Base-by-base conservation (phyloP, 768 basidiomycete genomes). In the Trametes meyenii region DNA sequence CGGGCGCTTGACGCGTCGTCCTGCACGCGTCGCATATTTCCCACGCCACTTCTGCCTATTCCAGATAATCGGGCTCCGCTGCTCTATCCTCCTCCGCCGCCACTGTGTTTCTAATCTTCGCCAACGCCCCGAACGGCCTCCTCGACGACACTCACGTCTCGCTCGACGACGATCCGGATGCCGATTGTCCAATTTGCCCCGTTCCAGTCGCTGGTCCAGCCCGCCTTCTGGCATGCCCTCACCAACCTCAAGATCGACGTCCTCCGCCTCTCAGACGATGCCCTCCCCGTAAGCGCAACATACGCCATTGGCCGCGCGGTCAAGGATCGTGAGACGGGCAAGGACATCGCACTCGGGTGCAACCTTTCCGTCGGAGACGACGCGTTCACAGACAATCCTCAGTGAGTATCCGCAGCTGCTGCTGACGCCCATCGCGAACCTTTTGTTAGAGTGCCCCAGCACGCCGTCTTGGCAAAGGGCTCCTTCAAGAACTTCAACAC, bases 401-500 rank as follows among this genome's bases (percentile, higher is more conserved):
- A 81, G 86, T 86, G 72, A 66, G 79, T 61, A 3, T 33, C 55
- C 17, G n/a, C 3, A 16, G 21, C 12, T 13, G 12, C n/a, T 19
- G n/a, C n/a, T 6, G 0, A 8, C 7, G 19, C 38, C 6, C 35
- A 38, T 2, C 36, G 23, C 36, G 4, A 33, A 40, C 36, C 36
- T 11, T 6, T 26, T 57, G 53, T 39, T 19, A 58, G 57, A 19
- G 29, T 36, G 13, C 72, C 84, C 1, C 69, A 81, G 7, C 78
- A 85, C 62, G 77, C 86, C 13, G 78, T 86, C 45, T 56, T 74
- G 1, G 81, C 86, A 0, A 72, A 68, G 4, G 97, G 96, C 40
- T 77, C 80, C 11, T 80, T 97, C 69, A 95, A 92, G 81, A 98
- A 98, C 74, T 98, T 85, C 78, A 99, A 98, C 72, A 98, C 96